phyloP scores from a whole-genome alignment of 495 filamentous ascomycete species.

The Xanthoparmelia taractica region DNA sequence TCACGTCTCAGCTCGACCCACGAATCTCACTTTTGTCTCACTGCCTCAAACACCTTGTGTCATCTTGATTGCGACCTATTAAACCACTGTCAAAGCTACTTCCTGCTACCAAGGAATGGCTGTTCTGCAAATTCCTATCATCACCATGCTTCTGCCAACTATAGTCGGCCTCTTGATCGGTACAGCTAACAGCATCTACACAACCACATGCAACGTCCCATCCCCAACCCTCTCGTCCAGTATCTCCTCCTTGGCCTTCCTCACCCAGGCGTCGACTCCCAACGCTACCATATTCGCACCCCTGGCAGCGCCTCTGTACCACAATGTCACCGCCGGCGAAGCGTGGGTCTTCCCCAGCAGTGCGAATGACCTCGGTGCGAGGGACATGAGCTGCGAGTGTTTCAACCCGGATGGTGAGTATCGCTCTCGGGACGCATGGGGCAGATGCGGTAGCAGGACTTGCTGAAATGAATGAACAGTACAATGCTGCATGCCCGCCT shows the following conservation, averaged over 20 bases:
- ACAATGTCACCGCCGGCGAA: slow-evolving; percentile 17
- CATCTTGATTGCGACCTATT: background rate
- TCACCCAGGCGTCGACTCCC: background rate
- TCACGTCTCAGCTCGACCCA: background rate
- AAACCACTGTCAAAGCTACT: background rate
- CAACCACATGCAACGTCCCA: background rate
- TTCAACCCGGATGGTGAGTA: slow-evolving; percentile 20
- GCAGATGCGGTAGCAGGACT: too few relatives aligned
- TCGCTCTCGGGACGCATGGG: too few relatives aligned
- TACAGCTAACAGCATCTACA: background rate
- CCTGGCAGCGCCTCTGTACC: slow-evolving; percentile 15
- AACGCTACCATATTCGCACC: background rate
- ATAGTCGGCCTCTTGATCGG: background rate
- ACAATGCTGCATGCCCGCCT: slow-evolving; percentile 20
- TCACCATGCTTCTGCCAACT: background rate
- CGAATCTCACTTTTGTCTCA: background rate
- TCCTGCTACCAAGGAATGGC: background rate
- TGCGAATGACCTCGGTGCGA: slow-evolving; percentile 12
- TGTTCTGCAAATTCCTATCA: background rate
- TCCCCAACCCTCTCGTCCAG: background rate
- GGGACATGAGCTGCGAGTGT: slow-evolving; percentile 22
- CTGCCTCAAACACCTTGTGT: background rate
- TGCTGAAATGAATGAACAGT: slow-evolving; percentile 2
- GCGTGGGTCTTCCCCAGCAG: slow-evolving; percentile 22
- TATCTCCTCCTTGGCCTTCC: background rate